phyloP scores from a whole-genome alignment of 495 filamentous ascomycete species.

The Penicillium taxi region DNA sequence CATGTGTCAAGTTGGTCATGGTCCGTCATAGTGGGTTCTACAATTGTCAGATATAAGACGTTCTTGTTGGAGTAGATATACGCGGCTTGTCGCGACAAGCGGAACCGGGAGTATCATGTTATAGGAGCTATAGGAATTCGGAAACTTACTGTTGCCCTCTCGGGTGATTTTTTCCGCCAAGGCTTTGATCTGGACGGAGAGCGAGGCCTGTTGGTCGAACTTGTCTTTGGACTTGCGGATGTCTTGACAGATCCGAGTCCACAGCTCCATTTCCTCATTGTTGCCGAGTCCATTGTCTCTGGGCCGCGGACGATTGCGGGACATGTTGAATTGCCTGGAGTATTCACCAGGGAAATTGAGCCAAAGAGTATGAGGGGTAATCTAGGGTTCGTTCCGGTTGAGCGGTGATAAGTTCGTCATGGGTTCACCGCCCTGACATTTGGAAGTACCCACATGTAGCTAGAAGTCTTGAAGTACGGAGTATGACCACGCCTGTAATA shows the following conservation, averaged over 20 bases:
- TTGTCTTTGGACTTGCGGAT: constrained; percentile 54
- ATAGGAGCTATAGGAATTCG: not conserved
- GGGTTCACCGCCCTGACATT: no score
- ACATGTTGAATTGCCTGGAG: constrained; percentile 22
- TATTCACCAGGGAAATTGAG: not conserved
- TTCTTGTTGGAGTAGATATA: not conserved
- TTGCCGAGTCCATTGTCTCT: constrained; percentile 43
- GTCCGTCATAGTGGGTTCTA: constrained; percentile 31
- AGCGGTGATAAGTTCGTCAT: constrained; percentile 7
- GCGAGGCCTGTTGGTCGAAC: constrained; percentile 44
- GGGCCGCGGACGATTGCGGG: constrained; percentile 39
- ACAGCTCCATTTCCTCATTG: constrained; percentile 57
- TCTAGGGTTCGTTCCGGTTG: no score
- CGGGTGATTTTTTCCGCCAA: constrained; percentile 43
- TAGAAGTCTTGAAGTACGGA: no score
- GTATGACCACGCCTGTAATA: no score
- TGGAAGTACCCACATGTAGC: no score
- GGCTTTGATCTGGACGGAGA: constrained; percentile 47
- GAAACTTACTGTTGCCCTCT: constrained; percentile 36
- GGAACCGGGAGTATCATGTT: no score
- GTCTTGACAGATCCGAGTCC: constrained; percentile 54
- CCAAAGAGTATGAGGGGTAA: no score
- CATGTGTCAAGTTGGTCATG: constrained; percentile 47
- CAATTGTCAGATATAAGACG: constrained; percentile 10
- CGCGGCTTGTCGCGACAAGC: not conserved